These are phyloP conservation scores for Westerdykella sp. DNA, from an alignment of 2,329 filamentous ascomycete genomes.

Conservation along the genomic window DNA sequence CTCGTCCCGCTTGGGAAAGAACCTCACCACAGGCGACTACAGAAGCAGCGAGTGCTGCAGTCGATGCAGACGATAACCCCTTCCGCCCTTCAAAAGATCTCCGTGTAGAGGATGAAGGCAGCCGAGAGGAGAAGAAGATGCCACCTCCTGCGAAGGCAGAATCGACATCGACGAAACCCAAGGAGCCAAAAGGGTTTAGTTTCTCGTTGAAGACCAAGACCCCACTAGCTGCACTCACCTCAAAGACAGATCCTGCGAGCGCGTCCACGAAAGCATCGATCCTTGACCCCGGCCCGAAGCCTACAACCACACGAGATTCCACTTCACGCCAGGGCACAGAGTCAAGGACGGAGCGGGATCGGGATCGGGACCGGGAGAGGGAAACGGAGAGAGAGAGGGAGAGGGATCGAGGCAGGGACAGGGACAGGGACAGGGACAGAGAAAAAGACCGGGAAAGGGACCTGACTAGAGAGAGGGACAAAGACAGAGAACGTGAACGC, in stretches of 20 bases:
- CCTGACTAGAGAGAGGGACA: slow-evolving; percentile 22
- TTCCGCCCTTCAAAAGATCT: slow-evolving; percentile 60
- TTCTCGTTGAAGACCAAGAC: slow-evolving; percentile 82
- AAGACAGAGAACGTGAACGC: slow-evolving; percentile 32
- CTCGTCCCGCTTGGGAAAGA: slow-evolving; percentile 15
- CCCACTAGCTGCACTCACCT: slow-evolving; percentile 49
- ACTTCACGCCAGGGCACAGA: slow-evolving; percentile 17
- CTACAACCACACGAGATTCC: slow-evolving; percentile 28
- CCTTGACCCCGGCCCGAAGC: slow-evolving; percentile 35
- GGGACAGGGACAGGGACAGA: slow-evolving; percentile 12
- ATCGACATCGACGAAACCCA: slow-evolving; percentile 28
- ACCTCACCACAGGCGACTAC: slow-evolving; percentile 9
- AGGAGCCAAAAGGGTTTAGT: slow-evolving; percentile 57
- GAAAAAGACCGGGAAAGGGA: slow-evolving; percentile 38
- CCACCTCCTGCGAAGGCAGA: slow-evolving; percentile 42
- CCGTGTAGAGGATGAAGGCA: slow-evolving; percentile 56
- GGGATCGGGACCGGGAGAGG: slow-evolving; percentile 22
- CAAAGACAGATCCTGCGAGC: slow-evolving; percentile 44
- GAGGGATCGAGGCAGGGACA: slow-evolving; percentile 17
- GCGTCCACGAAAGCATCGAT: slow-evolving; percentile 37
- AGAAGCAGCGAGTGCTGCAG: slow-evolving; percentile 20
- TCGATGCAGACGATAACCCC: slow-evolving; percentile 54
- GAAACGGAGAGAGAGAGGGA: slow-evolving; percentile 31
- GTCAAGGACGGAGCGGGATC: slow-evolving; percentile 18
- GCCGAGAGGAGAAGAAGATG: slow-evolving; percentile 47